Evolutionary conservation across 257 asterid genomes (phyloP), one percentile per base, ranked within the genome.

Genomic region (Solanum appendiculatum): DNA sequence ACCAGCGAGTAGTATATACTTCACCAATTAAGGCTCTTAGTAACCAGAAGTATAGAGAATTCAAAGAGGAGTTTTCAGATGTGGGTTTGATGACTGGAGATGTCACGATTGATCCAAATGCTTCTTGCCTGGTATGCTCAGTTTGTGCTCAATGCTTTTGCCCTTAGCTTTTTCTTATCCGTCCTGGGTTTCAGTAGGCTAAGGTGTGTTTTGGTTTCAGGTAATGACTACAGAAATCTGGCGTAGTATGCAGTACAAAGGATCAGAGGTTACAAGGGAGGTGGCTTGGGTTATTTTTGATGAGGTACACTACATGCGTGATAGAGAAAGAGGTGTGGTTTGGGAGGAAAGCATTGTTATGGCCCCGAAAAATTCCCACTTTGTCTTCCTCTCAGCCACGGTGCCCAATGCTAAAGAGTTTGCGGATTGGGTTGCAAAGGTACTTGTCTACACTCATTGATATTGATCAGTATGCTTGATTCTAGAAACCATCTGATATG

Each of bases 351-450:
- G 98, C 89, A 96, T 95, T 86, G 98, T 96, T 84, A 95, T 96
- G 98, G 98, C 98, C 73, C 98, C 98, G 7, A 94, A 92, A 94
- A 95, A 95, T 85, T 92, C 99, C 18, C 93, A 94, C 23, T 95
- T 95, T 91, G 98, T 97, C 20, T 95, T 97, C 89, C 97, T 97
- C 86, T 97, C 98, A 31, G 98, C 99, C 74, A 95, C 99, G 0
- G 98, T 95, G 85, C 98, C 98, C 40, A 97, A 97, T 88, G 98
- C 99, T 11, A 95, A 93, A 92, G 99, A 97, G 88, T 97, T 97
- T 91, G 98, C 99, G 4, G 98, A 97, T 90, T 97, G 99, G 99
- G 98, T 93, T 85, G 98, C 99, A n/a, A 97, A 97, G 99, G 99
- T 97, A 90, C 83, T 85, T 69, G 34, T 69, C 12, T 42, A 69